Percentiles rank a stretch among this genome's conserved stretches.
Conservation (phyloP, 2,329 filamentous ascomycete species). For the Chrysoporthe deuterocubensis region DNA sequence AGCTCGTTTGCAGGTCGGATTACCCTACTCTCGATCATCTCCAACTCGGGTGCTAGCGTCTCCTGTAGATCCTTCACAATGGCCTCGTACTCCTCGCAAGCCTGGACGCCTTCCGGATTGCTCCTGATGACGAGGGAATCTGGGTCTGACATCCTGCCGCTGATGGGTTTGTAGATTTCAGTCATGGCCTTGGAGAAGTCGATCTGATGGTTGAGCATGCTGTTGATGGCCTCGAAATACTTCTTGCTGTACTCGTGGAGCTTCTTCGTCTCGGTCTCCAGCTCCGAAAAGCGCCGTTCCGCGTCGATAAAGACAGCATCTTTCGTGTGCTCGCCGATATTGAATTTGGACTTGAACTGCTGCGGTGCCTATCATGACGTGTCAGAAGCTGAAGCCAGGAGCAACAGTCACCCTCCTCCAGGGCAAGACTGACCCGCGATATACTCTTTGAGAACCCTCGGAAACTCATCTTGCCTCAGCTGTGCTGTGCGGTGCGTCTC, state of each 20-base stretch:
- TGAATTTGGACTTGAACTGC: conserved; percentile 88
- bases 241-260: conserved; percentile 96
- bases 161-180: conserved; percentile 98
- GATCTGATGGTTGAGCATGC: conserved; percentile 97
- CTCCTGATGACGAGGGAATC: conserved; percentile 80
- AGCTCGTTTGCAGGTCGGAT: conserved; percentile 93
- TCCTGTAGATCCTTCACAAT: conserved; percentile 90
- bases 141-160: conserved; percentile 91
- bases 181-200: conserved; percentile 96
- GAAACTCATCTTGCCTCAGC: conserved; percentile 77
- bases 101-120: conserved; percentile 89
- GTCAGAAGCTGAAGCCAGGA: conserved; percentile 33
- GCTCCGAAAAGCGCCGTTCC: conserved; percentile 89
- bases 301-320: conserved; percentile 94
- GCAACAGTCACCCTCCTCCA: not conserved
- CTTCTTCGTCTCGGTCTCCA: conserved; percentile 95
- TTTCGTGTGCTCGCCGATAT: conserved; percentile 93
- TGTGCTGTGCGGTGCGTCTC: conserved; percentile 6
- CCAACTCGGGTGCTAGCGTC: conserved; percentile 86
- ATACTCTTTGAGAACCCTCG: conserved; percentile 94
- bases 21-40: conserved; percentile 94
- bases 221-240: conserved; percentile 97
- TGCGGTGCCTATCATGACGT: conserved; percentile 71
- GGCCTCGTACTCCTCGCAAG: conserved; percentile 94
- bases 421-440: conserved; percentile 66